These are phyloP conservation scores for Leishmania tropica DNA, from an alignment of 208 protist genomes.

Conservation along the genomic window DNA sequence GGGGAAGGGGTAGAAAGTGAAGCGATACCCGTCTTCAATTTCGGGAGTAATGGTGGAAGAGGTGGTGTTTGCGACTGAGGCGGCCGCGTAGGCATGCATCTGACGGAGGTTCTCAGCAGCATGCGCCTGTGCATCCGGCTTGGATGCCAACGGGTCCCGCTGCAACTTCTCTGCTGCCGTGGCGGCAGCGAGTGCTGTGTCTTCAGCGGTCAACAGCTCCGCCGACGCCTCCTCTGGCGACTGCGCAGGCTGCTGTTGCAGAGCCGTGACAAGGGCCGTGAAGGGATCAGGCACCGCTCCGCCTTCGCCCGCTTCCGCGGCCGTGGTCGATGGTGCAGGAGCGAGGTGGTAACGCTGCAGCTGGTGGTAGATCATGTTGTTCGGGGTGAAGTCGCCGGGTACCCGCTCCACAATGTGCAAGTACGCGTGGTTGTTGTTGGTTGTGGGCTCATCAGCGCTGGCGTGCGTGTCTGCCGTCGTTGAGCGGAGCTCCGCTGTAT, in stretches of 20 bases:
- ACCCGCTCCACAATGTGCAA: constrained; percentile 78
- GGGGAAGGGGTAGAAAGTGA: constrained; percentile 64
- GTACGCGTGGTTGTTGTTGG: constrained; percentile 43
- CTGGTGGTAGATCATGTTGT: constrained; percentile 84
- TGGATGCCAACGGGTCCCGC: constrained; percentile 40
- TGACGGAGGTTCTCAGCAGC: constrained; percentile 37
- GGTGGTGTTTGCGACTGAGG: not conserved
- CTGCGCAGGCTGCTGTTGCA: constrained; percentile 36
- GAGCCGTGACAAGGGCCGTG: constrained; percentile 23
- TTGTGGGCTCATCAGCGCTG: not conserved
- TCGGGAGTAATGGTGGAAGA: not conserved
- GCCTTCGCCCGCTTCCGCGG: not conserved
- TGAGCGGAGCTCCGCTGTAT: constrained; percentile 6
- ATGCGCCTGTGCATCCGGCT: constrained; percentile 26
- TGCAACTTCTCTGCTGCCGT: constrained; percentile 23
- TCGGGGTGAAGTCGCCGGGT: constrained; percentile 72
- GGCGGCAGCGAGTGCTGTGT: constrained; percentile 14
- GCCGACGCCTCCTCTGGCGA: constrained; percentile 15
- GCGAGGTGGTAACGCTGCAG: constrained; percentile 49
- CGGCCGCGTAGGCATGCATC: constrained; percentile 8
- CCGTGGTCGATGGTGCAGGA: not conserved
- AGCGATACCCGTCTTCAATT: constrained; percentile 3
- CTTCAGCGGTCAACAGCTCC: constrained; percentile 11
- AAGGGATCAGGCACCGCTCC: constrained; percentile 29
- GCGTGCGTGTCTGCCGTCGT: not conserved